phyloP scores from a whole-genome alignment of 257 asterid species.

The Nicotiana sylvestris region DNA sequence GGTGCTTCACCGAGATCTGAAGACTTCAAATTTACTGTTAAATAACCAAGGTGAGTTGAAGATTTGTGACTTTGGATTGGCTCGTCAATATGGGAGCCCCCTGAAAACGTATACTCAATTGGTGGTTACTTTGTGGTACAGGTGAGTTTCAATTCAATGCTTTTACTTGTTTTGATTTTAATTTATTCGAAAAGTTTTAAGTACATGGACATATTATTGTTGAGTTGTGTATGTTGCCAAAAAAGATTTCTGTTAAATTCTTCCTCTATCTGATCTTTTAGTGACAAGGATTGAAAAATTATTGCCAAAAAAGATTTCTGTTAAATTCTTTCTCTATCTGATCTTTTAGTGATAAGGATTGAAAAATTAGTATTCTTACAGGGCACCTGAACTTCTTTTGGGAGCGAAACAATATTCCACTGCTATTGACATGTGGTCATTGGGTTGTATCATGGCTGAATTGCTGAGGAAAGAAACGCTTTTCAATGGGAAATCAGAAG shows the following conservation, averaged over 20 bases:
- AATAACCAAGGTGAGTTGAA: constrained; percentile 71
- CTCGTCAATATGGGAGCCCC: constrained; percentile 82
- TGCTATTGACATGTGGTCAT: constrained; percentile 87
- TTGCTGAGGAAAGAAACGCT: constrained; percentile 54
- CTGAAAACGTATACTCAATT: constrained; percentile 65
- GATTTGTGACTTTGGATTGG: constrained; percentile 82
- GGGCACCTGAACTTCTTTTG: constrained; percentile 67
- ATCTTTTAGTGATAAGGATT: too few relatives aligned
- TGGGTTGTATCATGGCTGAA: constrained; percentile 86
- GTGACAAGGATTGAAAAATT: too few relatives aligned
- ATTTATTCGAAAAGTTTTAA: too few relatives aligned
- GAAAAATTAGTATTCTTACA: too few relatives aligned
- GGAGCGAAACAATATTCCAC: constrained; percentile 70
- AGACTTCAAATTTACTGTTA: constrained; percentile 70
- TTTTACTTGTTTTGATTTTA: too few relatives aligned
- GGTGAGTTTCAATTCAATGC: constrained; percentile 24
- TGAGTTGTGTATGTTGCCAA: too few relatives aligned
- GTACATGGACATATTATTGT: too few relatives aligned
- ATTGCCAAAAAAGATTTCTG: too few relatives aligned
- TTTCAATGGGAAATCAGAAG: constrained; percentile 64
- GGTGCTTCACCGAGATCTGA: constrained; percentile 79
- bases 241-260: too few relatives aligned
- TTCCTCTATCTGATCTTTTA: too few relatives aligned
- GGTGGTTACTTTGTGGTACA: constrained; percentile 90
- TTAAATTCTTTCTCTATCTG: too few relatives aligned